Evolutionary conservation across 2,329 filamentous ascomycete species (phyloP).

Genomic region (Ascocoryne sarcoides): DNA sequence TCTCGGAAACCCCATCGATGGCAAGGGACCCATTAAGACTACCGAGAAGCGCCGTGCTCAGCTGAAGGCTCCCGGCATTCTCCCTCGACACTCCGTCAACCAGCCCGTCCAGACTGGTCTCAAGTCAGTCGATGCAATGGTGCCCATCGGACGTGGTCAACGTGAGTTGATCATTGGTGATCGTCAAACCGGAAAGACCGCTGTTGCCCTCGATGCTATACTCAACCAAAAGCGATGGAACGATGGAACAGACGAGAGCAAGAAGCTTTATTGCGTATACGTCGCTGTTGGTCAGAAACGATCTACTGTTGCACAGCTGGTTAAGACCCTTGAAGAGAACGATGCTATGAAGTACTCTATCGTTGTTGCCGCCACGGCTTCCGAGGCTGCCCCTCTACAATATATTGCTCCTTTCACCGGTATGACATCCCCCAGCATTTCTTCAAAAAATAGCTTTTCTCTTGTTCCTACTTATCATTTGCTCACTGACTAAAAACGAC

Average conservation of each 20-base stretch:
- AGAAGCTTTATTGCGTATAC: slow-evolving; percentile 99
- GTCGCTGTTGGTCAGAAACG: slow-evolving; percentile 99
- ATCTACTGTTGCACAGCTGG: slow-evolving; percentile 96
- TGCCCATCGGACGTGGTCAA: slow-evolving; percentile 98
- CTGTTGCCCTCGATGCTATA: slow-evolving; percentile 94
- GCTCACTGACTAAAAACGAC: background rate
- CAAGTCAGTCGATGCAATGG: slow-evolving; percentile 99
- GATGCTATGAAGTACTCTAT: slow-evolving; percentile 98
- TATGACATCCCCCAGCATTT: slow-evolving; percentile 14
- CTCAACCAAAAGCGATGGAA: slow-evolving; percentile 99
- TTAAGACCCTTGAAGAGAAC: slow-evolving; percentile 99
- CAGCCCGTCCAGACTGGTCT: slow-evolving; percentile 99
- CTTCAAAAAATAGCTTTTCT: slow-evolving; percentile 2
- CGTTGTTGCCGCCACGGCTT: slow-evolving; percentile 90
- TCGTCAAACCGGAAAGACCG: slow-evolving; percentile 99
- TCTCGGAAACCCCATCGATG: slow-evolving; percentile 98
- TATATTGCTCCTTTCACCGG: slow-evolving; percentile 92
- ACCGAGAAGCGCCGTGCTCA: slow-evolving; percentile 91
- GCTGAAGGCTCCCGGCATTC: slow-evolving; percentile 97
- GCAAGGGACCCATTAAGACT: slow-evolving; percentile 94
- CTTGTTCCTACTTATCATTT: slow-evolving; percentile 1
- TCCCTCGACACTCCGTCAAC: slow-evolving; percentile 94
- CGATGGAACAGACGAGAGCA: slow-evolving; percentile 71
- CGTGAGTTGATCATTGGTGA: slow-evolving; percentile 99
- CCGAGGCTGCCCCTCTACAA: slow-evolving; percentile 86